Conservation (phyloP, 257 asterid species). For the Solanum ossicruentum region DNA sequence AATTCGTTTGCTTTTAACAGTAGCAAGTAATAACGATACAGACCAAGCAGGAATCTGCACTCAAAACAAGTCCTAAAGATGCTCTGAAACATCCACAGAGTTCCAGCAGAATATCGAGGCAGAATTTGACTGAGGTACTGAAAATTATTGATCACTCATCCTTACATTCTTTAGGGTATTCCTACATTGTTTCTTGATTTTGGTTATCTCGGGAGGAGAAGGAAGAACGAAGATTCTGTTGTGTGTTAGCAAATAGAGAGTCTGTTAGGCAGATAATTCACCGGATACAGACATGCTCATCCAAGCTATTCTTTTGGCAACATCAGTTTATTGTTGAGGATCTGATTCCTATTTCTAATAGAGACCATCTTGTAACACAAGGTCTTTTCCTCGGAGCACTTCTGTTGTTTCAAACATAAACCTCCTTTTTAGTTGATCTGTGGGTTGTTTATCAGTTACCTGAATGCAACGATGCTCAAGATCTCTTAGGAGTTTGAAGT, state of each 20-base stretch:
- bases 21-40: constrained; percentile 4
- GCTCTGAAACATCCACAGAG: constrained; percentile 2
- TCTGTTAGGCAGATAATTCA: constrained; percentile 80
- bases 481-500: neutral
- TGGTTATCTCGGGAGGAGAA: constrained; percentile 42
- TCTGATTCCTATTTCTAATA: neutral
- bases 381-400: neutral
- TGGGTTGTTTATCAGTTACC: neutral
- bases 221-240: constrained; percentile 45
- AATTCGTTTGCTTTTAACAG: constrained; percentile 16
- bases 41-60: constrained; percentile 1
- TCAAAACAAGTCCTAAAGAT: constrained; percentile 4
- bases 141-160: neutral
- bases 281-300: constrained; percentile 32
- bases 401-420: neutral
- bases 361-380: neutral
- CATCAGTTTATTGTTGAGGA: neutral
- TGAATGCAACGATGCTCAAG: neutral
- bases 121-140: constrained; percentile 34
- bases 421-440: neutral
- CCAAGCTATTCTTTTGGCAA: neutral
- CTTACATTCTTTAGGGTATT: neutral
- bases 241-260: constrained; percentile 68
- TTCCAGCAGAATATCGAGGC: constrained; percentile 21
- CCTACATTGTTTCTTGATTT: neutral